These are phyloP conservation scores for Akebia trifoliata DNA, from an alignment of 164 flowering plant species.

Conservation along the genomic window DNA sequence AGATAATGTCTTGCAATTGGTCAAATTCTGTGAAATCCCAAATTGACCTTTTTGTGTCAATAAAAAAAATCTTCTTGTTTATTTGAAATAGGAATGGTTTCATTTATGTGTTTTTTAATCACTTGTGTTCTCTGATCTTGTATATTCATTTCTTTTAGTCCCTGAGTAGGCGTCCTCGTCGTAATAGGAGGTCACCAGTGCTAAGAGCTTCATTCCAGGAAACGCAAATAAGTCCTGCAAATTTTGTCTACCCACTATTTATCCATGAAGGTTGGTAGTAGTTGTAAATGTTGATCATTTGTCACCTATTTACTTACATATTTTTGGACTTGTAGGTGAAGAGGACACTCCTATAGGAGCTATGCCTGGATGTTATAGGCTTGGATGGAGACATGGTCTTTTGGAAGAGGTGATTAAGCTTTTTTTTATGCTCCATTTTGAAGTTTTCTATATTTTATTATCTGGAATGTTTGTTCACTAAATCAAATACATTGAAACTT, in stretches of 20 bases:
- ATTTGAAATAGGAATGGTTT: background rate
- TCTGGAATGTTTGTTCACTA: background rate
- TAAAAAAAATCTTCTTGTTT: background rate
- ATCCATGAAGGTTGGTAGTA: constrained; percentile 87
- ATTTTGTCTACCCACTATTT: constrained; percentile 90
- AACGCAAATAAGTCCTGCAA: constrained; percentile 71
- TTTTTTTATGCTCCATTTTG: background rate
- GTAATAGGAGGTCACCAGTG: constrained; percentile 73
- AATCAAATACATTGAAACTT: too few species aligned
- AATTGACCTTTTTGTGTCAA: too few species aligned
- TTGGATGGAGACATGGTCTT: constrained; percentile 98
- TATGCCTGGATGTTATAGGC: constrained; percentile 98
- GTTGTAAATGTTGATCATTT: background rate
- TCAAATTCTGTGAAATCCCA: too few species aligned
- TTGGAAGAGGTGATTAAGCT: constrained; percentile 66
- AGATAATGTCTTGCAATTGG: too few species aligned
- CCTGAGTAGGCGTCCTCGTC: constrained; percentile 65
- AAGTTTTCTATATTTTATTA: background rate
- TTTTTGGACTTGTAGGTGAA: constrained; percentile 51
- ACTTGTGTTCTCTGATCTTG: background rate
- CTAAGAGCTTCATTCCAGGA: constrained; percentile 88
- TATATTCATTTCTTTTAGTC: constrained; percentile 16
- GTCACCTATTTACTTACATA: background rate
- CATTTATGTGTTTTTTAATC: background rate
- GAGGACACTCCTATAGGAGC: constrained; percentile 98